Base-by-base conservation (phyloP, 176 grass and related monocot species). In the Carex cristatella region DNA sequence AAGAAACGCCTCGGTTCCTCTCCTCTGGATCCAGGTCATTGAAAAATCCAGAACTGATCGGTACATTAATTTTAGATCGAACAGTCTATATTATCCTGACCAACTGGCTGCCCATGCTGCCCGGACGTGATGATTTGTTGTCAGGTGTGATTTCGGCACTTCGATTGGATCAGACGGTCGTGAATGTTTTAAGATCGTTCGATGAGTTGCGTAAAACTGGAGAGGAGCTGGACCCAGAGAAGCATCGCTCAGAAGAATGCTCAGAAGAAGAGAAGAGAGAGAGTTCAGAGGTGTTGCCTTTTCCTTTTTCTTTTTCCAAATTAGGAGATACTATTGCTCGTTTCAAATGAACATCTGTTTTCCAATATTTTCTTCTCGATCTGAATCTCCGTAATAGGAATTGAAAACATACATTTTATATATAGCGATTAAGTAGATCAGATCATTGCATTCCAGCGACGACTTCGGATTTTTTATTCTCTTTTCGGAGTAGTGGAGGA, bases 241-340 rank as follows among this genome's bases (percentile, higher is more conserved):
- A 83, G 81, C 33, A 16, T 81, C 59, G 16, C 58, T 81, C 79
- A 81, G 79, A 81, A 83, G 80, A 83, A 23, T 23, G 16, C 57
- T 81, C 79, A 81, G 79, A 81, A 83, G 80, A 83, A 27, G 33
- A 35, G 33, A 30, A 49, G 16, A 10, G 33, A 64, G 15, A 81
- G 74, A 81, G 32, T 48, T 42, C 79, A 46, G 46, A 81, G 33
- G 28, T 32, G 15, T 62, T 19, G 2, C 10, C 18, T 64, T 61
- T 81, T 64, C 35, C 79, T 81, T 81, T 63, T 81, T 23, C 18
- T 2, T n/a, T 81, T 64, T 65, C 61, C 9, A 37, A 81, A 46
- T 81, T 65, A 81, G 59, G 54, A 11, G 59, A 65, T 67, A 60
- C 35, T 28, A 49, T 49, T 54, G 12, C 2, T 15, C 49, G 27